Evolutionary conservation across 371 early-diverging fungal species (phyloP).

Genomic region (Neoconidiobolus thromboides): DNA sequence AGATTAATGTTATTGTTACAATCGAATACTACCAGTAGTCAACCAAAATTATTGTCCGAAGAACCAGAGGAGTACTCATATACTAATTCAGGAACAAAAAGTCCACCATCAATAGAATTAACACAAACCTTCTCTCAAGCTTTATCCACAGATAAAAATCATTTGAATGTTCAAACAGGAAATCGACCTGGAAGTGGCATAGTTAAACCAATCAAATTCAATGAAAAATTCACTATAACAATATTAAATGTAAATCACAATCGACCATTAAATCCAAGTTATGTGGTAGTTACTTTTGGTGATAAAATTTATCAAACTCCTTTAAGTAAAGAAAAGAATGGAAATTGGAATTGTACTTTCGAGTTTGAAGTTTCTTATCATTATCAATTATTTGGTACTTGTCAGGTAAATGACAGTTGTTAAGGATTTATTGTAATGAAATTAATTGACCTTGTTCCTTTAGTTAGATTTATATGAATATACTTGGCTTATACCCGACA

Average conservation of each 20-base stretch:
- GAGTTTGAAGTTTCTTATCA: slow-evolving; percentile 54
- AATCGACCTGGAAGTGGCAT: too few relatives aligned
- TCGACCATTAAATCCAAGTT: slow-evolving; percentile 12
- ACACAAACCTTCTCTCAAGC: too few relatives aligned
- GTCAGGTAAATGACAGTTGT: slow-evolving; percentile 18
- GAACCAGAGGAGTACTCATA: too few relatives aligned
- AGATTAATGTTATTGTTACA: too few relatives aligned
- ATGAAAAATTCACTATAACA: not conserved
- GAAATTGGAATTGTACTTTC: slow-evolving; percentile 57
- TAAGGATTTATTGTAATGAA: not conserved
- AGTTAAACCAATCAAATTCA: too few relatives aligned
- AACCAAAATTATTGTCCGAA: too few relatives aligned
- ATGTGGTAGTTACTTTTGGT: slow-evolving; percentile 16
- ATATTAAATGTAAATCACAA: slow-evolving; percentile 9
- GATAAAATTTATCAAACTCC: slow-evolving; percentile 29
- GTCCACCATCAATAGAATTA: too few relatives aligned
- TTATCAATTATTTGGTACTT: slow-evolving; percentile 54
- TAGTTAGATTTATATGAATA: slow-evolving; percentile 54
- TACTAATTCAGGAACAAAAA: too few relatives aligned
- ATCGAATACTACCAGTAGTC: too few relatives aligned
- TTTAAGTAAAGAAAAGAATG: slow-evolving; percentile 30
- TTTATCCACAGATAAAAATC: too few relatives aligned
- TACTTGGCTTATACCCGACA: slow-evolving; percentile 37
- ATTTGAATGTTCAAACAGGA: too few relatives aligned
- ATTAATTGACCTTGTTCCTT: not conserved